Evolutionary conservation across 2,329 filamentous ascomycete species (phyloP), one percentile per base, ranked within the genome.

Genomic region (Aspergillus eucalypticola): DNA sequence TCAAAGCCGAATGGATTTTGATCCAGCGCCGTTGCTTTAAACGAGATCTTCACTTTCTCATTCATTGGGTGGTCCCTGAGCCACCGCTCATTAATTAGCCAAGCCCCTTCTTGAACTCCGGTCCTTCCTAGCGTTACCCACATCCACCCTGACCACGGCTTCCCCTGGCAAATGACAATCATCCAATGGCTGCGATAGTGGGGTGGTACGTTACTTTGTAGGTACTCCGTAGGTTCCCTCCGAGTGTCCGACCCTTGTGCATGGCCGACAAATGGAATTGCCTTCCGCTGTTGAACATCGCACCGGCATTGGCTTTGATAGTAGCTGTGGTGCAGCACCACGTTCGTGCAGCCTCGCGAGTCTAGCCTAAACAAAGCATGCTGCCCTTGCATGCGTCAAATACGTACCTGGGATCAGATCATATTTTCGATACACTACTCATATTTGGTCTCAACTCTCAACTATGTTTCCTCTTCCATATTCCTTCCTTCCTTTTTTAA

Each of bases 71-170:
- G 51, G 35, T 54, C 51, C 35, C 15, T 23, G 51, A 42, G 51
- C 50, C 29, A 39, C 38, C 39, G 25, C 39, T 27, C 53, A 46
- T 55, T 35, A 42, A 55, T 44, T 56, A 54, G 57, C 55, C 61
- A 58, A 65, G 59, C 27, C 59, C 44, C 58, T 51, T 29, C 25
- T 32, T 41, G 23, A 29, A 55, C 54, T 56, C 60, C 60, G 57
- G 54, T 19, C 50, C 44, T 55, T 58, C 57, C 56, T 60, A 58
- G 60, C 55, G 60, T 35, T 21, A 54, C 49, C 46, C 49, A 55
- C 46, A 35, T 35, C 50, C 41, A 38, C 29, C 23, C 29, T 38
- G 3, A 41, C 38, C 15, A 56, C 55, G 41, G 44, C 27, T 29
- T 5, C 32, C 15, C 11, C 32, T 35, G 32, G 32, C 32, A 35